Percentiles rank a stretch among this genome's conserved stretches.
phyloP scores from a whole-genome alignment of 164 flowering plant species.

The Vitis rotundifolia region DNA sequence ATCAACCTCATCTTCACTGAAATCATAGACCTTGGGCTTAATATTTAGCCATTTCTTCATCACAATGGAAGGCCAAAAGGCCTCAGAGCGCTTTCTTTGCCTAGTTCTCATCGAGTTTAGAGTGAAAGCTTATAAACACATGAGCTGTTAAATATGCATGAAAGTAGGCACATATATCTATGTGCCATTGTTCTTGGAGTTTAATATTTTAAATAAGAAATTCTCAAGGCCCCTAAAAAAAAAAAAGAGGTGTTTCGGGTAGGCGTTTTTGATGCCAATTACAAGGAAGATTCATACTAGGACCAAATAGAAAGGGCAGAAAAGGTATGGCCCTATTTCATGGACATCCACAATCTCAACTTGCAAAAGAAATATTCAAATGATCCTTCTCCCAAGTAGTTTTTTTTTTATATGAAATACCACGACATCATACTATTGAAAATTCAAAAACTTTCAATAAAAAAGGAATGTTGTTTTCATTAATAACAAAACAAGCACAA shows the following conservation, averaged over 20 bases:
- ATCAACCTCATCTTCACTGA: constrained; percentile 92
- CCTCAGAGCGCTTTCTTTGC: constrained; percentile 68
- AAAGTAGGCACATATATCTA: constrained; percentile 1
- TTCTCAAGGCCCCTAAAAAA: constrained; percentile 5
- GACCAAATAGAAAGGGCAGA: constrained; percentile 47
- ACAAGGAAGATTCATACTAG: constrained; percentile 22
- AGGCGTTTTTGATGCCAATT: constrained; percentile 19
- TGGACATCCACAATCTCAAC: too few species aligned
- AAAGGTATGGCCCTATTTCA: too few species aligned
- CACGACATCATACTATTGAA: constrained; percentile 14
- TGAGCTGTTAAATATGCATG: constrained; percentile 4
- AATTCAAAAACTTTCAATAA: constrained; percentile 15
- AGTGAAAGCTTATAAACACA: neutral
- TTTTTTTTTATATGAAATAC: constrained; percentile 12
- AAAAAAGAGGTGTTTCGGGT: constrained; percentile 10
- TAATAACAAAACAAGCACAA: constrained; percentile 4
- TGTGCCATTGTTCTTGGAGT: constrained; percentile 10
- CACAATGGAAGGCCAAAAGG: constrained; percentile 90
- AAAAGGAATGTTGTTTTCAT: constrained; percentile 26
- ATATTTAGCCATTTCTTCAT: constrained; percentile 98
- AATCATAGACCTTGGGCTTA: constrained; percentile 79
- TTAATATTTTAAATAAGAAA: constrained; percentile 10
- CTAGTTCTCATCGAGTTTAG: constrained; percentile 47
- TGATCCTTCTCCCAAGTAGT: constrained; percentile 17
- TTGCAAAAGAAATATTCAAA: too few species aligned